A percentile compares a stretch with the other conserved stretches of the same genome.
Evolutionary conservation across 257 asterid genomes (phyloP).

Genomic region (Nicotiana attenuata): DNA sequence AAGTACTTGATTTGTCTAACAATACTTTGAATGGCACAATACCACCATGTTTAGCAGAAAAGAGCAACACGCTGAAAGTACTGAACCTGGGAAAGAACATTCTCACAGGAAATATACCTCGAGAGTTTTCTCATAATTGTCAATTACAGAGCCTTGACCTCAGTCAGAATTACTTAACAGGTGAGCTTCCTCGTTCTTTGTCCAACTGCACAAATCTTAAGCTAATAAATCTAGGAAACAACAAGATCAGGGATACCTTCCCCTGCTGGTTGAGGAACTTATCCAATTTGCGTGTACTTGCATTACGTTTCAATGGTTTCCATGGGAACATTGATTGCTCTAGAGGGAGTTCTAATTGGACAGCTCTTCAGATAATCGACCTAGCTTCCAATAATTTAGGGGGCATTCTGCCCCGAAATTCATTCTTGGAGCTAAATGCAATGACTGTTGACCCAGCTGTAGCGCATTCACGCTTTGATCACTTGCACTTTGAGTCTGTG

Average conservation of each 20-base stretch:
- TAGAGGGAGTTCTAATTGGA: slow-evolving; percentile 32
- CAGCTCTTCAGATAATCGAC: slow-evolving; percentile 59
- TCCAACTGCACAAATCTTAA: slow-evolving; percentile 30
- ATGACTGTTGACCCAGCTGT: slow-evolving; percentile 27
- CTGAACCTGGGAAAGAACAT: slow-evolving; percentile 43
- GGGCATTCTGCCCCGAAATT: slow-evolving; percentile 28
- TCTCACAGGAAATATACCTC: slow-evolving; percentile 37
- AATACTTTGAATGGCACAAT: slow-evolving; percentile 37
- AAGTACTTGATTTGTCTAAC: slow-evolving; percentile 47
- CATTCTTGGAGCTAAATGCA: slow-evolving; percentile 37
- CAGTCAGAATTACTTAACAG: slow-evolving; percentile 34
- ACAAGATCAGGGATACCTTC: slow-evolving; percentile 21
- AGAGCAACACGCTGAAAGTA: slow-evolving; percentile 14
- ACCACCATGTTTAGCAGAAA: slow-evolving; percentile 39
- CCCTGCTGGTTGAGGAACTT: slow-evolving; percentile 25
- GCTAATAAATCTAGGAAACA: slow-evolving; percentile 38
- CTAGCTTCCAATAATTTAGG: slow-evolving; percentile 47
- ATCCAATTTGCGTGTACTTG: slow-evolving; percentile 46
- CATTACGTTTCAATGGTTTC: slow-evolving; percentile 43
- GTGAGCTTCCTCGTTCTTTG: slow-evolving; percentile 40
- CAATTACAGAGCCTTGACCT: slow-evolving; percentile 39
- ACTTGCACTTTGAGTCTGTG: slow-evolving; percentile 11
- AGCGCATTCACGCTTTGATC: slow-evolving; percentile 5
- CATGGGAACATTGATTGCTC: slow-evolving; percentile 38
- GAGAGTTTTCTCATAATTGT: slow-evolving; percentile 25